A percentile compares a stretch with the other conserved stretches of the same genome.
These are phyloP conservation scores for Grosmannia huntii DNA, from an alignment of 2,329 filamentous ascomycete genomes.

Conservation along the genomic window DNA sequence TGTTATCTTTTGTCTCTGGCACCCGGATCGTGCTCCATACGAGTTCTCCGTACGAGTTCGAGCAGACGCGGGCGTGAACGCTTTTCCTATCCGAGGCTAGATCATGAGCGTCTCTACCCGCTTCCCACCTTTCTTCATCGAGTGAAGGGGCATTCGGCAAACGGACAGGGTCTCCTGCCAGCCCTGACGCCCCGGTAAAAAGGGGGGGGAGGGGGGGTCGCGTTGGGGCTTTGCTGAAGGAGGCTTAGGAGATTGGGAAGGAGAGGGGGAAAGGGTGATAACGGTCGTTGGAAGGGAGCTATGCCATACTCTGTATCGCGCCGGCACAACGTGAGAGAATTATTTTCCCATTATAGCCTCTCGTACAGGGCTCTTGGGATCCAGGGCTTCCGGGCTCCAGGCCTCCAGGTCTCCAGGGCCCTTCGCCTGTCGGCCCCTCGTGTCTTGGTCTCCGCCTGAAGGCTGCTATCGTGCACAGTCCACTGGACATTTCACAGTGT, in stretches of 20 bases:
- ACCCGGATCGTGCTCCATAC: not conserved
- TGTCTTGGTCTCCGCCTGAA: too few relatives aligned
- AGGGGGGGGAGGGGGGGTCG: not conserved
- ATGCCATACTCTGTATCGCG: not conserved
- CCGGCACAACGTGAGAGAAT: not conserved
- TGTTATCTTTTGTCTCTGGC: not conserved
- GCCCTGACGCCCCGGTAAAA: not conserved
- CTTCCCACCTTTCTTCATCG: constrained; percentile 12
- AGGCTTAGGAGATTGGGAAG: not conserved
- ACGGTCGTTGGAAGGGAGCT: not conserved
- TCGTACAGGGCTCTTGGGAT: not conserved
- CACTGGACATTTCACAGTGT: not conserved
- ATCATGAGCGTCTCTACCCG: constrained; percentile 10
- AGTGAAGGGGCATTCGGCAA: constrained; percentile 10
- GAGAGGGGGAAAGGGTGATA: not conserved
- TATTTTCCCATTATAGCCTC: not conserved
- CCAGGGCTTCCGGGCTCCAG: too few relatives aligned
- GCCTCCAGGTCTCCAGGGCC: not conserved
- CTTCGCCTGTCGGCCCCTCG: too few relatives aligned
- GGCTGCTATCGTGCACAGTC: not conserved
- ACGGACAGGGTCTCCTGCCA: constrained; percentile 1
- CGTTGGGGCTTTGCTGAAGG: constrained; percentile 2
- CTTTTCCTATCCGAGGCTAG: constrained; percentile 12
- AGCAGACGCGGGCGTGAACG: not conserved
- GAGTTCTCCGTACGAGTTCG: not conserved